Percentiles rank a stretch among this genome's conserved stretches.
Evolutionary conservation across 805 yeast species (phyloP).

Genomic region (Debaryomyces castellii): DNA sequence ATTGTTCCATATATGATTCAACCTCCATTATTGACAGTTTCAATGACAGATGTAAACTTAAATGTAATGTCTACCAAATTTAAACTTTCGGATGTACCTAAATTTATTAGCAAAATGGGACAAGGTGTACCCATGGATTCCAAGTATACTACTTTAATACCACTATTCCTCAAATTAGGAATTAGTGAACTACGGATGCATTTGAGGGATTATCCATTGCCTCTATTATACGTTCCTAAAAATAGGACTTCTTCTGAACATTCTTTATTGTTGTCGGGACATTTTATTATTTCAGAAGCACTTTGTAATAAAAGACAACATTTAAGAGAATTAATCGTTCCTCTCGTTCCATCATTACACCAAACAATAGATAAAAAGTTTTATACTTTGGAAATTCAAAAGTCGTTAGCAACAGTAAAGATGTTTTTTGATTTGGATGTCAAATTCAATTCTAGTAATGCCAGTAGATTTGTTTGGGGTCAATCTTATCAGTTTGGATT

Average conservation of each 20-base stretch:
- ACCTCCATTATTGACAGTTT: constrained; percentile 36
- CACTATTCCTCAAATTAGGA: constrained; percentile 55
- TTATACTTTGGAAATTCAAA: constrained; percentile 63
- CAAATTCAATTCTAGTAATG: constrained; percentile 50
- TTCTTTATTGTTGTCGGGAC: constrained; percentile 49
- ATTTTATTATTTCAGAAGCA: constrained; percentile 68
- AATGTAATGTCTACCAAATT: constrained; percentile 27
- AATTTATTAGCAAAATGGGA: constrained; percentile 71
- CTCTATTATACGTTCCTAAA: constrained; percentile 71
- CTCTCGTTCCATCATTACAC: constrained; percentile 20
- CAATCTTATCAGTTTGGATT: constrained; percentile 81
- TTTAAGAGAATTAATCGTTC: constrained; percentile 60
- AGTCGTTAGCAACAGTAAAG: constrained; percentile 76
- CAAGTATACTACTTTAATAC: constrained; percentile 65
- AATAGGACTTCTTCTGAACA: constrained; percentile 20
- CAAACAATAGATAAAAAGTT: constrained; percentile 17
- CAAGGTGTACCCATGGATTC: constrained; percentile 80
- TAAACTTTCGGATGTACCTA: constrained; percentile 41
- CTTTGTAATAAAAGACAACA: constrained; percentile 50
- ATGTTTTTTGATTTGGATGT: constrained; percentile 61
- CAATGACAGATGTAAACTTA: constrained; percentile 27
- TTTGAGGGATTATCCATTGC: constrained; percentile 83
- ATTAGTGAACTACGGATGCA: constrained; percentile 67
- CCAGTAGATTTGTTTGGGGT: constrained; percentile 81
- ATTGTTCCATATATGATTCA: constrained; percentile 28